phyloP scores from a whole-genome alignment of 2,329 filamentous ascomycete genomes.

The Fusarium veterinarium region DNA sequence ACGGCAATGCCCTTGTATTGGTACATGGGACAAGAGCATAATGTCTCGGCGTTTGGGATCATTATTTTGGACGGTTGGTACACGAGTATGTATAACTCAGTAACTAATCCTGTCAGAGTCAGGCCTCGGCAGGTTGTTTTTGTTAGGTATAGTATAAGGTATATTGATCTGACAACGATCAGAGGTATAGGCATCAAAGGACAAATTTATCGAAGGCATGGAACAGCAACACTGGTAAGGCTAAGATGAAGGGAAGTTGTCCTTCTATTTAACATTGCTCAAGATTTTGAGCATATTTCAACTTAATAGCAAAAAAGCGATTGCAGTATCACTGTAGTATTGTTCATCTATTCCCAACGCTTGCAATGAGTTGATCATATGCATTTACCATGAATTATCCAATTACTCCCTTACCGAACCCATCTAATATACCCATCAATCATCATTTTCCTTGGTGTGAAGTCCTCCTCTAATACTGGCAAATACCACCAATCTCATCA shows the following conservation, averaged over 20 bases:
- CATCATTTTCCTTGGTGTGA: background rate
- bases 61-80: background rate
- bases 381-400: constrained; percentile 1
- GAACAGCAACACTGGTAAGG: background rate
- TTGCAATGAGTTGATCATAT: background rate
- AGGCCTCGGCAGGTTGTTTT: background rate
- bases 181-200: background rate
- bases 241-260: background rate
- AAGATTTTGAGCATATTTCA: background rate
- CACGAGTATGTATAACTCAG: background rate
- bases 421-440: background rate
- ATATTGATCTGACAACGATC: background rate
- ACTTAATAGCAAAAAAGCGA: background rate
- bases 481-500: constrained; percentile 76
- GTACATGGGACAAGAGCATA: constrained; percentile 7
- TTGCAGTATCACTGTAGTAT: background rate
- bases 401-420: background rate
- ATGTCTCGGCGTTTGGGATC: constrained; percentile 20
- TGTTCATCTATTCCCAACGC: background rate
- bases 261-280: background rate
- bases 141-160: background rate
- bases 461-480: constrained; percentile 58
- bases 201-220: background rate
- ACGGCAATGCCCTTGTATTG: constrained; percentile 10
- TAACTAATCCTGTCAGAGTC: background rate